phyloP scores from a whole-genome alignment of 768 basidiomycete genomes.

The Pleurotus ostreatus region DNA sequence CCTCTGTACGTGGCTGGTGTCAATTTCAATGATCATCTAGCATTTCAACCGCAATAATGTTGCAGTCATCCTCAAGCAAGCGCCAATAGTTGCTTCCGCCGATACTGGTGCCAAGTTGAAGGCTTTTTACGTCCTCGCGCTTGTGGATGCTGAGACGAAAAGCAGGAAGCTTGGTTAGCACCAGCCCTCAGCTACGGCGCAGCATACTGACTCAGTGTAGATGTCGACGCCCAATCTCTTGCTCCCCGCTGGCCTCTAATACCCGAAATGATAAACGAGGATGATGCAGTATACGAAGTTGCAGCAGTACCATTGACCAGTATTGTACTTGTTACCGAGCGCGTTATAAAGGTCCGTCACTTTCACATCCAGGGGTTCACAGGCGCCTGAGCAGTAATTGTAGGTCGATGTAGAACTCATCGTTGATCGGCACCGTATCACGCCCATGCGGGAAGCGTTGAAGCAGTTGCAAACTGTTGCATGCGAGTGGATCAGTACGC shows the following conservation, averaged over 20 bases:
- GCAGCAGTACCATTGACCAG: constrained; percentile 62
- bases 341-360: constrained; percentile 59
- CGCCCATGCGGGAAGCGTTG: constrained; percentile 55
- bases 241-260: constrained; percentile 78
- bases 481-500: constrained; percentile 50
- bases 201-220: constrained; percentile 30
- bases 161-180: constrained; percentile 45
- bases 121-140: constrained; percentile 66
- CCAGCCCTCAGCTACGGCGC: not conserved
- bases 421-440: constrained; percentile 59
- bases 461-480: constrained; percentile 45
- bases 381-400: not conserved
- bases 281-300: constrained; percentile 64
- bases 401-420: constrained; percentile 73
- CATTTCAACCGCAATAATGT: constrained; percentile 70
- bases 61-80: constrained; percentile 68
- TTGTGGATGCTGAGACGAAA: constrained; percentile 65
- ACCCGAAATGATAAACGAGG: constrained; percentile 40
- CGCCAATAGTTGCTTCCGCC: constrained; percentile 39
- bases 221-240: constrained; percentile 50
- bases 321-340: constrained; percentile 71
- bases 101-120: constrained; percentile 45
- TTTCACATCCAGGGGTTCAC: not conserved
- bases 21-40: constrained; percentile 31
- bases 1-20: not conserved